A percentile compares a stretch with the other conserved stretches of the same genome.
phyloP scores from a whole-genome alignment of 2,329 filamentous ascomycete species.

The Davidsoniella neocaledoniae region DNA sequence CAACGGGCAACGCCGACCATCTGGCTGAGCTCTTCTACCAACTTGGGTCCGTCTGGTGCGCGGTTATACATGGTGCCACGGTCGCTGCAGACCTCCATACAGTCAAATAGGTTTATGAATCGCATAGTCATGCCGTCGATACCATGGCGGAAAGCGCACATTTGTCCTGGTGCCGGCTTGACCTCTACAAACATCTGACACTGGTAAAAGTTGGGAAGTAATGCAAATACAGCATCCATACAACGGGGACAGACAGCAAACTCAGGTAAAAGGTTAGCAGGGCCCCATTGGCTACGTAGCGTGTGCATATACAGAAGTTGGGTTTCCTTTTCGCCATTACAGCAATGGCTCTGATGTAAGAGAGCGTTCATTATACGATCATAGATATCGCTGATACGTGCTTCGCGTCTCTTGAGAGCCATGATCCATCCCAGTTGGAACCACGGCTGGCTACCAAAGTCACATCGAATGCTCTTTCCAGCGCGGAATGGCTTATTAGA shows the following conservation, averaged over 20 bases:
- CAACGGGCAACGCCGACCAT: conserved; percentile 23
- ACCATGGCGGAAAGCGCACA: conserved; percentile 39
- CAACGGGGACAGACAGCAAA: conserved; percentile 67
- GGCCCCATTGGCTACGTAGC: conserved; percentile 48
- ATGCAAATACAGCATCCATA: conserved; percentile 49
- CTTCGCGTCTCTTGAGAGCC: conserved; percentile 50
- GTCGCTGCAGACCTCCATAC: conserved; percentile 33
- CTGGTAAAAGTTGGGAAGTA: conserved; percentile 28
- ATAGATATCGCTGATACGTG: conserved; percentile 50
- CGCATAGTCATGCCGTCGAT: conserved; percentile 33
- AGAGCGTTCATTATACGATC: conserved; percentile 40
- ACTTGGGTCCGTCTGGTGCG: conserved; percentile 38
- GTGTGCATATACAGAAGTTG: conserved; percentile 54
- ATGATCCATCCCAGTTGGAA: conserved; percentile 72
- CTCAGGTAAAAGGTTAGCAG: conserved; percentile 41
- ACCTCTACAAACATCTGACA: conserved; percentile 43
- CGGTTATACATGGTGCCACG: conserved; percentile 16
- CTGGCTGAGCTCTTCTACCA: conserved; percentile 47
- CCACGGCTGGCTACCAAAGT: conserved; percentile 65
- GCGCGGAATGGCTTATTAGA: conserved; percentile 25
- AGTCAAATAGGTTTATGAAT: conserved; percentile 45
- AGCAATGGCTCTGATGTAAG: conserved; percentile 31
- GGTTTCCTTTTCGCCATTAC: conserved; percentile 36
- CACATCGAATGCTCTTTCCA: conserved; percentile 39
- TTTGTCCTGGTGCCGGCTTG: conserved; percentile 9